Evolutionary conservation across 805 yeast species (phyloP), one percentile per base, ranked within the genome.

Genomic region (Ogataea thermomethanolica): DNA sequence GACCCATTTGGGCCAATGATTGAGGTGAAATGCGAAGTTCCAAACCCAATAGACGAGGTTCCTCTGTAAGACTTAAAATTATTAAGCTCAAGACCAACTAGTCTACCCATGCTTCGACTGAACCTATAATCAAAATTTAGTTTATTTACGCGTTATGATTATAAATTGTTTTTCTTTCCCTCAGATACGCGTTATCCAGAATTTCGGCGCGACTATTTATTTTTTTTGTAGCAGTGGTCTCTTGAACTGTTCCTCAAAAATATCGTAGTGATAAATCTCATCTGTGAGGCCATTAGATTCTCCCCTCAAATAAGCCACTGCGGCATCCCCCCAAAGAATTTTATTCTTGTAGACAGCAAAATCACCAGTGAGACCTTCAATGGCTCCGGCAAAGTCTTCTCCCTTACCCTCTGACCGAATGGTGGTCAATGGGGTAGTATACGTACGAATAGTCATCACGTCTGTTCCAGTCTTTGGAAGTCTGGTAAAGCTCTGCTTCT

Each of bases 1-100:
- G 96, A 84, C 7, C 99, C 99, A 70, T 93, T 93, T n/a, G 98
- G 98, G 1, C 99, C 99, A 43, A 93, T 85, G 46, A 93, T 86
- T 32, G 95, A 82, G 1, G 96, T 87, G 67, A 93, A 93, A 45
- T 74, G 71, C 0, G 90, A 76, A 9, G 81, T 72, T 0, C 96
- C 96, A 62, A 93, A 84, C 2, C 93, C 95, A 15, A 91, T 76
- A 5, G 72, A 71, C 12, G 87, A 73, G 0, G 75, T 72, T 0
- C 95, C 97, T 39, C 76, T 71, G 58, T 93, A 93, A 1, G 97
- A 90, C 66, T 93, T 93, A 78, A 93, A 93, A 62, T 93, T 88
- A 62, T 75, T 69, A 25, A 90, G 66, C 58, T 86, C 95, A 38
- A 90, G 62, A 2, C 91, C 90, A 28, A 80, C 68, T 20, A 90